A percentile compares a stretch with the other conserved stretches of the same genome.
Conservation (phyloP, 345 rosid species). For the Clausena lansium region DNA sequence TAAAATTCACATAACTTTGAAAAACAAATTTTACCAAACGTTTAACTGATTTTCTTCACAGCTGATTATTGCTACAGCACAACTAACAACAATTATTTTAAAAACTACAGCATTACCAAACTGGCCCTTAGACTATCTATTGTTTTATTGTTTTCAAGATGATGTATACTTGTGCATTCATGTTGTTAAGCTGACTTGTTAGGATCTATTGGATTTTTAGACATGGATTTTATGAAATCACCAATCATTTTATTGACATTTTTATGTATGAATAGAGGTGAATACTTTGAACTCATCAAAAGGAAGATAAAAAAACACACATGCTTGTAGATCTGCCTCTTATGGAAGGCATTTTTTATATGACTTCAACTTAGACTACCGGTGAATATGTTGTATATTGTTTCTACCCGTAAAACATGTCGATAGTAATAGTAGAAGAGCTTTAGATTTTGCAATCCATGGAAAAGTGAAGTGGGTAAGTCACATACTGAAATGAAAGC, state of each 20-base stretch:
- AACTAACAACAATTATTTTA: too few species aligned
- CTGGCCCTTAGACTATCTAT: background rate
- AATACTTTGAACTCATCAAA: background rate
- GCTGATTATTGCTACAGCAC: too few species aligned
- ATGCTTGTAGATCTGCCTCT: background rate
- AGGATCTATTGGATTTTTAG: background rate
- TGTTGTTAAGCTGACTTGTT: background rate
- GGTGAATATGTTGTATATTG: background rate
- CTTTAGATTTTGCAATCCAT: constrained; percentile 6
- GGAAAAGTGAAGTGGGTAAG: background rate
- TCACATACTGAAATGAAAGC: background rate
- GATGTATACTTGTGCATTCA: background rate
- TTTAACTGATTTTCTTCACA: too few species aligned
- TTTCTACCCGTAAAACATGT: background rate
- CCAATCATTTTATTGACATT: background rate
- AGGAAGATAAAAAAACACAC: background rate
- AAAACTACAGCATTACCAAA: too few species aligned
- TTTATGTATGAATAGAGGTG: background rate
- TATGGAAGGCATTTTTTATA: background rate
- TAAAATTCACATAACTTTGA: too few species aligned
- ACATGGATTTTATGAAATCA: background rate
- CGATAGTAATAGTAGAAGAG: background rate
- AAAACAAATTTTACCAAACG: too few species aligned
- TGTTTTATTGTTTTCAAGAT: background rate
- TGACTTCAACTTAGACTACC: background rate